phyloP scores from a whole-genome alignment of 164 flowering plant species.

The Hamamelis virginiana region DNA sequence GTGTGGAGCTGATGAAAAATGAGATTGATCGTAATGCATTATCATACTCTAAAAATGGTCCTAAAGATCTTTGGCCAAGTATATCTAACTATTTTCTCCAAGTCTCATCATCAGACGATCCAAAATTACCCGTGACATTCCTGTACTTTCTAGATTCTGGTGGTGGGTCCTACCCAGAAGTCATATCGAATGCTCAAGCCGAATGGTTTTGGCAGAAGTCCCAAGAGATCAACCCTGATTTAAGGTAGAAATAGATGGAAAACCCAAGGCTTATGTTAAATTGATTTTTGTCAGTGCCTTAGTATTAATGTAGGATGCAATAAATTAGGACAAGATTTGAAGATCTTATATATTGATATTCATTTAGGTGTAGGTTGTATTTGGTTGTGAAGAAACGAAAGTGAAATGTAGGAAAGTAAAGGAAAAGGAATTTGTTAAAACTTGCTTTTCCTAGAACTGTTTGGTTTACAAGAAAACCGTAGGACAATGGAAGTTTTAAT shows the following conservation, averaged over 20 bases:
- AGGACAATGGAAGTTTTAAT: no score
- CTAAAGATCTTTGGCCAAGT: conserved; percentile 78
- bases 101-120: conserved; percentile 44
- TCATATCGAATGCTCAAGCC: conserved; percentile 80
- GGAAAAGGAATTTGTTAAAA: no score
- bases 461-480: no score
- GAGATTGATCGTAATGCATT: conserved; percentile 45
- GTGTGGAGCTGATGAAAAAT: conserved; percentile 58
- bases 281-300: no score
- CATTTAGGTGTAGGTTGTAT: no score
- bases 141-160: conserved; percentile 91
- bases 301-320: no score
- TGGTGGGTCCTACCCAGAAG: conserved; percentile 89
- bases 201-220: conserved; percentile 65
- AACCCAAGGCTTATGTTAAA: no score
- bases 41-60: conserved; percentile 63
- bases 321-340: no score
- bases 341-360: no score
- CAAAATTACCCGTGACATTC: conserved; percentile 36
- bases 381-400: no score
- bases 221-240: conserved; percentile 60
- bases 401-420: no score
- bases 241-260: conserved; percentile 32
- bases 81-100: conserved; percentile 77
- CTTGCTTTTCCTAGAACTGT: no score